These are phyloP conservation scores for Lobosporangium transversale DNA, from an alignment of 192 early-diverging fungal genomes.

Conservation along the genomic window DNA sequence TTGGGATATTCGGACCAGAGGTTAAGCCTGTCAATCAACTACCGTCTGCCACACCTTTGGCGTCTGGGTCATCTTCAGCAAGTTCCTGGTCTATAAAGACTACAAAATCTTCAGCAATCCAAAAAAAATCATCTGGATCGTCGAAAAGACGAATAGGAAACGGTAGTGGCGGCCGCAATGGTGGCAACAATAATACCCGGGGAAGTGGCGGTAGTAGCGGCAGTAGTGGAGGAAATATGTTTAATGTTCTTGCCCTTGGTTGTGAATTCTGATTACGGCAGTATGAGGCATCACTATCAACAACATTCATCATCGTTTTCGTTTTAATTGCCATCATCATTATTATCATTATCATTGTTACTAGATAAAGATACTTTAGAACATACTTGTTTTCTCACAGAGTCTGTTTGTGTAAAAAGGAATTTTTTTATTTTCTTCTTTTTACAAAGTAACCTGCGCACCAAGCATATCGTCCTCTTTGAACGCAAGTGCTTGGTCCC, in stretches of 20 bases:
- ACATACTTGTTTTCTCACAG: too few relatives aligned
- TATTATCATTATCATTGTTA: background rate
- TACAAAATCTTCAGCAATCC: constrained; percentile 25
- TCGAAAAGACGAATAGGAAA: constrained; percentile 21
- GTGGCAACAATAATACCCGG: background rate
- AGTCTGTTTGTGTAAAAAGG: too few relatives aligned
- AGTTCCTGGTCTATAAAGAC: constrained; percentile 2
- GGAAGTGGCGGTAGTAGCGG: constrained; percentile 5
- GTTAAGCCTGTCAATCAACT: constrained; percentile 40
- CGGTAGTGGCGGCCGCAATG: background rate
- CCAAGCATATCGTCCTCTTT: constrained; percentile 60
- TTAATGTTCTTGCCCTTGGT: constrained; percentile 50
- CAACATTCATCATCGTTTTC: too few relatives aligned
- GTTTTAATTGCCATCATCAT: too few relatives aligned
- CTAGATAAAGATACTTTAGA: background rate
- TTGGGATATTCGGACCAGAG: constrained; percentile 50
- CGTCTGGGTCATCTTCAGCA: too few relatives aligned
- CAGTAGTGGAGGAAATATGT: constrained; percentile 41
- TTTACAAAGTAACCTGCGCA: constrained; percentile 25
- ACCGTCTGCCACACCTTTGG: background rate
- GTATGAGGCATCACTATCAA: too few relatives aligned
- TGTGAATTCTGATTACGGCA: constrained; percentile 34
- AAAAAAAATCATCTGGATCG: constrained; percentile 40
- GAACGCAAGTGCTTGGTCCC: constrained; percentile 77
- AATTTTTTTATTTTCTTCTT: too few relatives aligned